phyloP scores from a whole-genome alignment of 257 asterid species.

The Lavandula angustifolia region DNA sequence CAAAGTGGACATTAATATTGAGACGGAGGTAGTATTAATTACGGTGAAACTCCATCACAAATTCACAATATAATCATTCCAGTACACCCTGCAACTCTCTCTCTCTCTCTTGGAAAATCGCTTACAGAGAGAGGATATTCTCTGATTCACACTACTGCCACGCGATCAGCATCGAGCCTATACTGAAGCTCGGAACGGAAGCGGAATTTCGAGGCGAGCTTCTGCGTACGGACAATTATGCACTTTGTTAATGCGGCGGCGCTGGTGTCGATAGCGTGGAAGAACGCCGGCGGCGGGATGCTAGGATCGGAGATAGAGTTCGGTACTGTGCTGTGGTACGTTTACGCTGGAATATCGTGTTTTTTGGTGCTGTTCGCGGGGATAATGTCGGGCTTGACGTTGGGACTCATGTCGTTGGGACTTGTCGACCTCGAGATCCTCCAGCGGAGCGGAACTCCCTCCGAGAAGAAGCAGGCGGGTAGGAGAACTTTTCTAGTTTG shows the following conservation, averaged over 20 bases:
- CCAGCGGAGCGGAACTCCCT: slow-evolving; percentile 80
- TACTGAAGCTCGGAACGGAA: slow-evolving; percentile 8
- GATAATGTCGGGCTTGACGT: slow-evolving; percentile 86
- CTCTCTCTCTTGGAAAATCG: not conserved
- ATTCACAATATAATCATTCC: no score
- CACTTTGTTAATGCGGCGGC: slow-evolving; percentile 57
- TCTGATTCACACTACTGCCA: not conserved
- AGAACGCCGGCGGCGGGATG: slow-evolving; percentile 29
- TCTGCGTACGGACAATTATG: slow-evolving; percentile 40
- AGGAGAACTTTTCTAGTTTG: not conserved
- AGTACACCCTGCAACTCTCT: not conserved
- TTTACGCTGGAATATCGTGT: slow-evolving; percentile 80
- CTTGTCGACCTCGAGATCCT: slow-evolving; percentile 95
- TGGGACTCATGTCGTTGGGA: slow-evolving; percentile 91
- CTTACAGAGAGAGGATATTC: not conserved
- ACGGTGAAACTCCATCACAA: not conserved
- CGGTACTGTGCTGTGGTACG: slow-evolving; percentile 76
- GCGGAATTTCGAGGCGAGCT: not conserved
- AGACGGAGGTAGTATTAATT: no score
- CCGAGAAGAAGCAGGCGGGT: slow-evolving; percentile 90
- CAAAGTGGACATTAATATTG: no score
- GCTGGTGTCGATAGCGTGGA: slow-evolving; percentile 47
- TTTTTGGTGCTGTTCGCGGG: slow-evolving; percentile 82
- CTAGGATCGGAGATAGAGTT: slow-evolving; percentile 72
- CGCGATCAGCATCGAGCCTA: not conserved